Conservation (phyloP, 106 monocot genomes). For the Apostasia shenzhenica region DNA sequence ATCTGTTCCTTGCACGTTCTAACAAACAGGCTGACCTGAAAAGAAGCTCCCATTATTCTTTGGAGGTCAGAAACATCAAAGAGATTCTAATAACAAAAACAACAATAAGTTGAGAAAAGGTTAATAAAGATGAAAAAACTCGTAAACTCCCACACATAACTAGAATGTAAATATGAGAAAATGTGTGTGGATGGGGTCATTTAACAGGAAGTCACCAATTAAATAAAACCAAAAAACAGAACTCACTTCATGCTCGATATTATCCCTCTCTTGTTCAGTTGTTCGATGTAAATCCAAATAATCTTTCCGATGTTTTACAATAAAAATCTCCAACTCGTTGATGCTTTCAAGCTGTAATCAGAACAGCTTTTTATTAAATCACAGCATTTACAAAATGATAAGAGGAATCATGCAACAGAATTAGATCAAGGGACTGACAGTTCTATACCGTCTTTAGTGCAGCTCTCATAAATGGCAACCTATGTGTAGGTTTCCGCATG, state of each 20-base stretch:
- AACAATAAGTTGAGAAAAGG: not conserved
- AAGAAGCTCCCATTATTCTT: not conserved
- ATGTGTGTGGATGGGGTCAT: not conserved
- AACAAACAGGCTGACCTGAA: constrained; percentile 76
- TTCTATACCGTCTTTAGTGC: constrained; percentile 71
- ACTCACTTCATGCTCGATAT: constrained; percentile 93
- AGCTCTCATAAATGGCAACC: constrained; percentile 66
- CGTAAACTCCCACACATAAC: no score
- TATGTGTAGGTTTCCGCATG: constrained; percentile 53
- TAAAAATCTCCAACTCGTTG: constrained; percentile 66
- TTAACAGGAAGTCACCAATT: not conserved
- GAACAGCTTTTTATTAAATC: not conserved
- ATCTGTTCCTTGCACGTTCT: constrained; percentile 96
- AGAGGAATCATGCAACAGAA: not conserved
- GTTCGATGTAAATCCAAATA: constrained; percentile 82
- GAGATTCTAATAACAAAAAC: not conserved
- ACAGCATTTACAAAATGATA: not conserved
- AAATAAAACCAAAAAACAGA: not conserved
- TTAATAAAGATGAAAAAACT: no score
- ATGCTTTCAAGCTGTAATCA: constrained; percentile 72
- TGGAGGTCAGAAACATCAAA: not conserved
- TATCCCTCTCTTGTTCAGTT: constrained; percentile 86
- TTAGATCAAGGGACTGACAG: not conserved
- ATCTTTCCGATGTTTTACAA: constrained; percentile 87
- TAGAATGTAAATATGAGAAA: no score